Base-by-base conservation (phyloP, 305 asterid genomes). In the Ruellia speciosa region DNA sequence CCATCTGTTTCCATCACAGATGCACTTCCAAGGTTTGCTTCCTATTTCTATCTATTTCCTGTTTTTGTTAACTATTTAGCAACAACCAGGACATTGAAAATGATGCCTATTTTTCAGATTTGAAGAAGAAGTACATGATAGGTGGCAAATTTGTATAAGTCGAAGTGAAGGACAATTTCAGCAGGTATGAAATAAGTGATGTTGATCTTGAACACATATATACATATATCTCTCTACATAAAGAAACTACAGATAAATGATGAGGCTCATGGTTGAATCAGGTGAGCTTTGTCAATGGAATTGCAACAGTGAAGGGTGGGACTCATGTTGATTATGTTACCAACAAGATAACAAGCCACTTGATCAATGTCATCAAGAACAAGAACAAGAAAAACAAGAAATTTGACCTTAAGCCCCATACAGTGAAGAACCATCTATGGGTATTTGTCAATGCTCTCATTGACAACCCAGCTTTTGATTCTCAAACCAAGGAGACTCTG, bases 401-500 rank as follows among this genome's bases (percentile, higher is more conserved):
- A 39, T 78, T 87, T 59, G 87, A 82, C 51, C 63, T 84, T 40
- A 88, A 90, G 73, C 84, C 95, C 61, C 95, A 86, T 49, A 60
- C 85, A 14, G 95, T 92, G 47, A 92, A 82, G 74, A 92, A 73
- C 71, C 95, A 88, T 77, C 66, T 92, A 58, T 92, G 97, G 97
- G 90, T 92, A 18, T 92, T 92, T 75, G 99, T 92, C 75, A 92
- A 88, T 78, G 88, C 95, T 24, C 99, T 92, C 19, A 88, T 92
- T 76, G 95, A 86, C 86, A 92, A 92, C 67, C 97, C 97, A 18
- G 97, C 99, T 41, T 92, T 92, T 74, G 99, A 92, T 81, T 92
- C 97, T 53, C 99, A 92, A 84, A 88, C 99, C 19, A 92, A 92
- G 72, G 99, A 92, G 76, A 88, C 95, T 10, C 79, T 92, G 71